Conservation (phyloP, 257 asterid genomes). For the Salvia hispanica region DNA sequence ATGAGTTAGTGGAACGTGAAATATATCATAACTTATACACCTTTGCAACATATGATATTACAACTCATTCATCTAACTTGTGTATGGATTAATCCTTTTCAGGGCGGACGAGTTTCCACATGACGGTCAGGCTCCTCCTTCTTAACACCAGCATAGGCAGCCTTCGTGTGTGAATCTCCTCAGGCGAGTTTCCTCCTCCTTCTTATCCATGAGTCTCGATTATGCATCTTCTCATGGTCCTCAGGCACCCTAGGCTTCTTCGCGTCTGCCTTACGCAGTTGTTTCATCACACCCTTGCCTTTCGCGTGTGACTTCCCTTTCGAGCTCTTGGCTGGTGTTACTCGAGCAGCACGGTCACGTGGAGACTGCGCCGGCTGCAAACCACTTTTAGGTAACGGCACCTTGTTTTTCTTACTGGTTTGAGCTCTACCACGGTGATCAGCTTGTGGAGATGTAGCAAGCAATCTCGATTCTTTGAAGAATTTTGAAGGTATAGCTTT, state of each 20-base stretch:
- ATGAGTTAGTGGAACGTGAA: too few relatives aligned
- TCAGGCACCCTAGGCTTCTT: neutral
- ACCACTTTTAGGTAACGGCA: neutral
- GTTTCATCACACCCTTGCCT: constrained; percentile 4
- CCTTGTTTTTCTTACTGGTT: neutral
- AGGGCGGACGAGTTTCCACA: neutral
- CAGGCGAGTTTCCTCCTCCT: neutral
- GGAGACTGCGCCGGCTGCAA: neutral
- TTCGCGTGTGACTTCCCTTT: neutral
- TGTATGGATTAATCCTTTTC: neutral
- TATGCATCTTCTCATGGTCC: neutral
- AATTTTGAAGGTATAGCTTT: too few relatives aligned
- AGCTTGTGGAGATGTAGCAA: neutral
- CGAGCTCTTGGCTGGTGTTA: neutral
- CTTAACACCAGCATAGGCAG: neutral
- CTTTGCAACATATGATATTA: too few relatives aligned
- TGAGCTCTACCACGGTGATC: neutral
- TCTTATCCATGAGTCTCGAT: neutral
- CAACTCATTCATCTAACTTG: neutral
- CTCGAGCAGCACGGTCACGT: neutral
- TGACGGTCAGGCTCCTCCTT: neutral
- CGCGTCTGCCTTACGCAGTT: neutral
- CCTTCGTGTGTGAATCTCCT: constrained; percentile 12
- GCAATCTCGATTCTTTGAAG: too few relatives aligned
- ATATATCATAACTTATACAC: too few relatives aligned